These are phyloP conservation scores for Hypoxylon sp. DNA, from an alignment of 2,329 filamentous ascomycete genomes.

Conservation along the genomic window DNA sequence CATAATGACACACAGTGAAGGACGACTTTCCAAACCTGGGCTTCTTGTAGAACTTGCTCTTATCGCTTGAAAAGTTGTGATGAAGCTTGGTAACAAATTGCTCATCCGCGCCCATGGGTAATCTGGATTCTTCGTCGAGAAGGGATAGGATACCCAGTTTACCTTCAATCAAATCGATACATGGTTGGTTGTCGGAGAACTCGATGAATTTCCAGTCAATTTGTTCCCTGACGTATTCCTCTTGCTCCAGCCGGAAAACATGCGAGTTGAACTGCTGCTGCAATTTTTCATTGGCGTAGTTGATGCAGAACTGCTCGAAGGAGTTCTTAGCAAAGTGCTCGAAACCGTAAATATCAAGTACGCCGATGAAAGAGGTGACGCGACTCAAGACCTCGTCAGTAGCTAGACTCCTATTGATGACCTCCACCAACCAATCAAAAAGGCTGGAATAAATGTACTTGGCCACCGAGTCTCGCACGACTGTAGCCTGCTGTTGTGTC, in stretches of 20 bases:
- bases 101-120: constrained; percentile 97
- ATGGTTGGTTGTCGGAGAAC: constrained; percentile 98
- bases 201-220: constrained; percentile 99
- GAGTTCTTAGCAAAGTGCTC: constrained; percentile 99
- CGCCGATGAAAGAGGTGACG: constrained; percentile 92
- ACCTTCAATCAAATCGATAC: constrained; percentile 97
- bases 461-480: constrained; percentile 95
- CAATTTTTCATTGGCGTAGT: constrained; percentile 98
- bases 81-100: constrained; percentile 97
- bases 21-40: constrained; percentile 96
- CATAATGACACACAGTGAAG: constrained; percentile 98
- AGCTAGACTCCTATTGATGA: constrained; percentile 90
- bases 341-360: constrained; percentile 99
- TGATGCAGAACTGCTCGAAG: constrained; percentile 99
- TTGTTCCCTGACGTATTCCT: constrained; percentile 94
- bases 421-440: constrained; percentile 99
- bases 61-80: constrained; percentile 88
- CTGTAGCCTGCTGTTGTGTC: constrained; percentile 89
- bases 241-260: constrained; percentile 98
- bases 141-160: constrained; percentile 93
- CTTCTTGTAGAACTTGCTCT: constrained; percentile 98
- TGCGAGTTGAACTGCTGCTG: constrained; percentile 99
- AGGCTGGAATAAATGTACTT: constrained; percentile 99
- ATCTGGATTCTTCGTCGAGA: constrained; percentile 92
- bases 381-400: constrained; percentile 85